A percentile compares a stretch with the other conserved stretches of the same genome.
phyloP scores from a whole-genome alignment of 768 basidiomycete species.

The Suillus cothurnatus region DNA sequence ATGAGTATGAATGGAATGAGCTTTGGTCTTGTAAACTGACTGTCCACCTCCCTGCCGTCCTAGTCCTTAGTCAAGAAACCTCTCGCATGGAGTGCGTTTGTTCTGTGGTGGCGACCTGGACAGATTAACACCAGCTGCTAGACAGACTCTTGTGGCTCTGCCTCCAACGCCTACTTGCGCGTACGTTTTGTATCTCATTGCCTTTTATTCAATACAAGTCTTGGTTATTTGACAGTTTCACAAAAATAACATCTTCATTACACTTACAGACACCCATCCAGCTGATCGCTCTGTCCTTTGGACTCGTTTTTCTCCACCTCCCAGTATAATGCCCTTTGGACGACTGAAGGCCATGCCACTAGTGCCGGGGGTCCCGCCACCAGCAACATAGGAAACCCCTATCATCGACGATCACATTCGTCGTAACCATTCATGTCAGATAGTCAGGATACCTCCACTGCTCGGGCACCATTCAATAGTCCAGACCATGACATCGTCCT shows the following conservation, averaged over 20 bases:
- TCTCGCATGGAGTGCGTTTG: background rate
- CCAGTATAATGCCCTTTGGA: no score
- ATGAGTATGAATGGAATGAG: background rate
- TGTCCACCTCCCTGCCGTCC: background rate
- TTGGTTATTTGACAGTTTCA: background rate
- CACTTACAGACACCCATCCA: no score
- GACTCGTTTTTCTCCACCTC: no score
- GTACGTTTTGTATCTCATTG: background rate
- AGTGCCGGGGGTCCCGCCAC: background rate
- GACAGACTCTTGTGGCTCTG: background rate
- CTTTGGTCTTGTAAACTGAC: background rate
- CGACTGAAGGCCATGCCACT: background rate
- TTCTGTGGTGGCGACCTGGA: background rate
- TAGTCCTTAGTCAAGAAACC: background rate
- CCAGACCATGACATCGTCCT: conserved; percentile 5
- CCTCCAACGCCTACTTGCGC: background rate
- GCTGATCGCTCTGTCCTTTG: no score
- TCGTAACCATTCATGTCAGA: background rate
- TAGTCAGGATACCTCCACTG: conserved; percentile 3
- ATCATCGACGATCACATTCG: no score
- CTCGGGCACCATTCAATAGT: conserved; percentile 3
- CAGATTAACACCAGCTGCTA: no score
- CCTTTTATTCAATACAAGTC: background rate
- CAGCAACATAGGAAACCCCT: background rate
- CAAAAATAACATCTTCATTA: no score